Base-by-base conservation (phyloP, 2,329 filamentous ascomycete genomes). In the Xylaria sp. region DNA sequence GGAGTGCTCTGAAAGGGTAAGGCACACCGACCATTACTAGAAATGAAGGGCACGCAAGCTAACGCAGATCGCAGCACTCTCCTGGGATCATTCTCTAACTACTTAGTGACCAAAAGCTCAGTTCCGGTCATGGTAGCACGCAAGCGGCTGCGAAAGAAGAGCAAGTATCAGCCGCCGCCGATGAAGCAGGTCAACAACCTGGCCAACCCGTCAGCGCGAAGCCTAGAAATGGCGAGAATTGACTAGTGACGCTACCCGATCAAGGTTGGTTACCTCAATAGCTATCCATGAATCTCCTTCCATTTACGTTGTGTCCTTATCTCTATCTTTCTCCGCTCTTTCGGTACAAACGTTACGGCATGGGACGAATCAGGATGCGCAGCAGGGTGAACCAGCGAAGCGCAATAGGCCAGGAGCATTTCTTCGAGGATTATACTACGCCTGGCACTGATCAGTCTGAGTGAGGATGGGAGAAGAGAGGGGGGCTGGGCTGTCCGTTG, bases 51-150 rank as follows among this genome's bases (percentile, higher is more conserved):
- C 31, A 57, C 4, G 28, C 28, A 31, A 46, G 51, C 54, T 70
- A 58, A 60, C 33, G 37, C 49, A 40, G 15, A 45, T 42, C 15
- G 57, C 70, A 96, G 94, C 74, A 94, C 97, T 21, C 89, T 99
- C 64, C 84, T 99, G 31, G 95, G 95, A 25, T 97, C 94, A 0
- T 98, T 99, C 78, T 96, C 92, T 64, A 98, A 98, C 75, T 99
- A 99, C 73, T 84, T 99, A 7, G 94, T 99, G 33, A 96, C 93
- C 38, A 98, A 98, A 80, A 96, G 92, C 67, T 96, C 92, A 2
- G 93, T 96, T 15, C 95, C 95, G 0, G 95, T 99, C 63, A 99
- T 99, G 95, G 95, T 98, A 37, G 95, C 95, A 7, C 84, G 95
- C 62, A 97, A 96, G 81, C 90, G 92, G 61, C 83, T 97, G 45